These are phyloP conservation scores for Salix brachista DNA, from an alignment of 345 rosid genomes.

Conservation along the genomic window DNA sequence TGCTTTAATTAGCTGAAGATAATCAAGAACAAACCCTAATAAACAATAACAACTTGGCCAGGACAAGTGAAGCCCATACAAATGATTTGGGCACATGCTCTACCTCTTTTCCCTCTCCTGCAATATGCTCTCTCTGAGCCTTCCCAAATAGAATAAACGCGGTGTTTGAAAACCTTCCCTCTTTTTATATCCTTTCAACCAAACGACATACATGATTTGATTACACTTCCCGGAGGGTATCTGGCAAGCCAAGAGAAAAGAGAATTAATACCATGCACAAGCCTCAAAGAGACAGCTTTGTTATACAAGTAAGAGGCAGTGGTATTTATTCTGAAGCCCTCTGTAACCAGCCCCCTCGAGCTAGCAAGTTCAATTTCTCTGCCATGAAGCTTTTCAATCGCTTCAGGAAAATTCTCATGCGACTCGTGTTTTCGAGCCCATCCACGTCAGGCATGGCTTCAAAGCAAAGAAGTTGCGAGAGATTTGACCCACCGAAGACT, in stretches of 20 bases:
- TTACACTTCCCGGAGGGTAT: constrained; percentile 46
- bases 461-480: constrained; percentile 32
- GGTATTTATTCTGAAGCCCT: not conserved
- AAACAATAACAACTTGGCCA: constrained; percentile 22
- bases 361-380: constrained; percentile 28
- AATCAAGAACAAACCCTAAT: constrained; percentile 22
- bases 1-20: constrained; percentile 14
- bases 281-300: constrained; percentile 39
- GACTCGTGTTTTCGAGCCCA: constrained; percentile 39
- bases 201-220: constrained; percentile 48
- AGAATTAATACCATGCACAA: constrained; percentile 22
- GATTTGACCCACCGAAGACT: constrained; percentile 74
- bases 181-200: constrained; percentile 33
- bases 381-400: constrained; percentile 73
- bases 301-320: constrained; percentile 38
- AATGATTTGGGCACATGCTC: constrained; percentile 77
- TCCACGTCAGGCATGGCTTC: constrained; percentile 8
- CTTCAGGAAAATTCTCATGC: constrained; percentile 60
- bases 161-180: constrained; percentile 13
- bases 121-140: constrained; percentile 26
- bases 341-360: not conserved
- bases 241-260: constrained; percentile 23
- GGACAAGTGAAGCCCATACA: constrained; percentile 56
- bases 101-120: constrained; percentile 4
- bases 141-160: constrained; percentile 38